These are phyloP conservation scores for Omphalotus olearius DNA, from an alignment of 1,284 basidiomycete genomes.

Conservation along the genomic window DNA sequence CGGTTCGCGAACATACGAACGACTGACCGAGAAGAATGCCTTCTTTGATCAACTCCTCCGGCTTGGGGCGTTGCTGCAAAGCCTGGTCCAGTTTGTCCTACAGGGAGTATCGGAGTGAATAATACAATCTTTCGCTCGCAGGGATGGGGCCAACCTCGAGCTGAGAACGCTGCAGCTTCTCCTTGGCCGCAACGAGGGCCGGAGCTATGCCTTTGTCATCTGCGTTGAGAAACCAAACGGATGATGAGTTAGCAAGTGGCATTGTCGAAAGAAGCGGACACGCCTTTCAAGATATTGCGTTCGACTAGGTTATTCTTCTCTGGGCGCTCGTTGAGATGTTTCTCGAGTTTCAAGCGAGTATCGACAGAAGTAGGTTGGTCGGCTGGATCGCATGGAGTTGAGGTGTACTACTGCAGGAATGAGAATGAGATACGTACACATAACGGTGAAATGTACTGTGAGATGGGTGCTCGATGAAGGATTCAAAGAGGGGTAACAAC, in stretches of 20 bases:
- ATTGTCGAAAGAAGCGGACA: slow-evolving; percentile 14
- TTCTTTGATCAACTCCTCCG: slow-evolving; percentile 67
- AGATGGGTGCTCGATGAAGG: too few relatives aligned
- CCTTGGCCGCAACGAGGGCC: slow-evolving; percentile 60
- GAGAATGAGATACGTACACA: not conserved
- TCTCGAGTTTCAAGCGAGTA: slow-evolving; percentile 50
- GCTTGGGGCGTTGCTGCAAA: slow-evolving; percentile 59
- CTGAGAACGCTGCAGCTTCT: slow-evolving; percentile 63
- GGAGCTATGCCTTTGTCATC: slow-evolving; percentile 70
- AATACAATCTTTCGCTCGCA: not conserved
- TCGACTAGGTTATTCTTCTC: slow-evolving; percentile 65
- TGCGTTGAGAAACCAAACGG: slow-evolving; percentile 17
- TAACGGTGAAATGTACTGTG: not conserved
- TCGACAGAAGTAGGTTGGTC: slow-evolving; percentile 20
- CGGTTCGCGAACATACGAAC: not conserved
- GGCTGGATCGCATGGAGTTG: not conserved
- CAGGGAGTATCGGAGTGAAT: not conserved
- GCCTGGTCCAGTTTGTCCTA: slow-evolving; percentile 70
- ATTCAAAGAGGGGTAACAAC: too few relatives aligned
- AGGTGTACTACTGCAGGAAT: not conserved
- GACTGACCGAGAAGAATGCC: slow-evolving; percentile 58
- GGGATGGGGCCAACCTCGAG: slow-evolving; percentile 47
- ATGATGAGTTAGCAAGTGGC: slow-evolving; percentile 1
- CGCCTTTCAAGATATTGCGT: slow-evolving; percentile 75
- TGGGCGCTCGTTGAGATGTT: slow-evolving; percentile 50